Base-by-base conservation (phyloP, 2,329 filamentous ascomycete genomes). In the Botryotinia narcissicola region DNA sequence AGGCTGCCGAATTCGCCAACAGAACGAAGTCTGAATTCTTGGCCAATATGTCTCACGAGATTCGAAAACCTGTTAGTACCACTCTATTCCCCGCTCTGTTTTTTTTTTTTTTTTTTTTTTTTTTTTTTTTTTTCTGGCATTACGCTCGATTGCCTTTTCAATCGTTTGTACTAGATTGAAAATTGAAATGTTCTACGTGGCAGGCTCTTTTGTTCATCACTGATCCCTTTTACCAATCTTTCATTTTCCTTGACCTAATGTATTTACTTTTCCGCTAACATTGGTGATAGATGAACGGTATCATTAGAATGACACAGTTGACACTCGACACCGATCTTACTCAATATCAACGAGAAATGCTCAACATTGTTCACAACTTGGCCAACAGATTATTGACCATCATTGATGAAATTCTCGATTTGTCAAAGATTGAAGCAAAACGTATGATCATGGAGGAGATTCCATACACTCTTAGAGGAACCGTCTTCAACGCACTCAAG, bases 401-500 rank as follows among this genome's bases (percentile, higher is more conserved):
- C 78, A 98, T 99, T 80, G 95, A 99, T 82, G 90, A 92, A 80
- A 92, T 92, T 80, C 82, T 92, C 77, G 90, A 92, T 85, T 83
- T 92, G 78, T 92, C 90, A 75, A 92, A 92, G 86, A 92, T 99
- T 78, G 96, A 98, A 84, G 96, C 96, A 60, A 94, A 97, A 82
- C 91, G 96, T 75, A 98, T 98, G 95, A 94, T 97, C 54, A 96
- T 99, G 84, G 96, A 98, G 82, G 94, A 97, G 83, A 98, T 98
- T 79, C 95, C 95, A 40, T 98, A 98, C 84, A 97, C 95, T 0
- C 86, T 98, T 74, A 91, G 95, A 73, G 93, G 95, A 75, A 97
- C 94, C 4, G 95, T 98, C 72, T 98, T 98, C 88, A 98, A 97
- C 81, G 95, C 95, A 29, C 87, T 98, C 78, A 99, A 99, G 83